These are phyloP conservation scores for Trametes villosa DNA, from an alignment of 768 basidiomycete species.

Conservation along the genomic window DNA sequence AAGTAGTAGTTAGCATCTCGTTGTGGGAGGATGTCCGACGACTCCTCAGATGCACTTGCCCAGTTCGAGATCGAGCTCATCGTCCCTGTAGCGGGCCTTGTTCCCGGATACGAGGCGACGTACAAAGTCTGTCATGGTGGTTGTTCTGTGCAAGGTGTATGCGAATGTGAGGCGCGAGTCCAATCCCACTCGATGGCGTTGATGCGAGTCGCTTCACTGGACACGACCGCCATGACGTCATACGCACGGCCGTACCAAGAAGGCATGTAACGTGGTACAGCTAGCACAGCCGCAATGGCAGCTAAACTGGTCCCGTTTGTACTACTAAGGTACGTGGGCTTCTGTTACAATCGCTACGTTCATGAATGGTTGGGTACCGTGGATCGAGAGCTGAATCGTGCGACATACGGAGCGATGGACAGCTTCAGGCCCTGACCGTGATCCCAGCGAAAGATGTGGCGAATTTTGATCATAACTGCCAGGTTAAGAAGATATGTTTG, in stretches of 20 bases:
- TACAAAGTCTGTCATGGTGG: conserved; percentile 63
- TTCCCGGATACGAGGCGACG: conserved; percentile 79
- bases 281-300: no score
- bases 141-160: background rate
- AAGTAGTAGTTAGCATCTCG: background rate
- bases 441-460: no score
- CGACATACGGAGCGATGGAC: no score
- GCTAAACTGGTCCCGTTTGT: no score
- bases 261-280: no score
- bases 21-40: background rate
- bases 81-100: conserved; percentile 79
- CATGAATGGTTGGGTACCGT: no score
- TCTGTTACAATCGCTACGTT: no score
- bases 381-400: no score
- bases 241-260: background rate
- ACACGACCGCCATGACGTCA: background rate
- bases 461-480: no score
- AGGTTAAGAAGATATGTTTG: no score
- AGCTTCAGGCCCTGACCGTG: no score
- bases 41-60: conserved; percentile 43
- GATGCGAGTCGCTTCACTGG: background rate
- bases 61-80: conserved; percentile 68
- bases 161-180: background rate
- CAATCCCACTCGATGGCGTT: background rate
- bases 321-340: no score